Evolutionary conservation across 1,284 basidiomycete species (phyloP), one percentile per base, ranked within the genome.

Genomic region (Spongiforma sp.): DNA sequence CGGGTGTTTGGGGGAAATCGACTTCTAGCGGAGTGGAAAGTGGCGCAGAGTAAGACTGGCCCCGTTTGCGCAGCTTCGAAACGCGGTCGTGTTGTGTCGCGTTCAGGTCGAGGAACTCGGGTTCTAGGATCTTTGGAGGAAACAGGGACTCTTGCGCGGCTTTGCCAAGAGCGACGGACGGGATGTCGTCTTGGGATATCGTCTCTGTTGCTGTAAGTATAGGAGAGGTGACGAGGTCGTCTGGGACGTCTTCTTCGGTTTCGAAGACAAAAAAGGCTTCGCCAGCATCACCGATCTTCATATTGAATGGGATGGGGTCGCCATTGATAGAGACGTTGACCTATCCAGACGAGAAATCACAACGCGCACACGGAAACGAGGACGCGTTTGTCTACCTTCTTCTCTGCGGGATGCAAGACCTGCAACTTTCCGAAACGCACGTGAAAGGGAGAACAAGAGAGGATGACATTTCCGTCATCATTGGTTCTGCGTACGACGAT

Each of bases 181-280:
- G 64, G 34, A 70, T 69, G 19, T 75, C 71, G 37, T 79, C 72
- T 24, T 75, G 73, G 26, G 67, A 68, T 60, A 69, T 79, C 67
- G 85, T 82, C 61, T 81, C 78, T 6, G 88, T 89, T 7, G 91
- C 86, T 66, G 87, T 83, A 24, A 96, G 86, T 26, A 97, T 82
- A 28, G 98, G 98, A 79, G 93, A 95, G 0, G 98, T 99, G 69
- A 97, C 92, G 64, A 99, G 87, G 73, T 96, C 94, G 55, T 89
- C 93, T 3, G 98, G 97, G 37, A 99, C 90, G 67, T 96, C 93
- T 59, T 92, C 93, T 54, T 98, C 95, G 2, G 97, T 98, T 79
- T 99, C 96, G 70, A 99, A 94, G 46, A 99, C 93, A 74, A 99
- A 99, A 83, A 99, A 99, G 0, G 97, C 98, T 80, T 99, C 98